Conservation (phyloP, 2,329 filamentous ascomycete genomes). For the Colletotrichum spinosum region DNA sequence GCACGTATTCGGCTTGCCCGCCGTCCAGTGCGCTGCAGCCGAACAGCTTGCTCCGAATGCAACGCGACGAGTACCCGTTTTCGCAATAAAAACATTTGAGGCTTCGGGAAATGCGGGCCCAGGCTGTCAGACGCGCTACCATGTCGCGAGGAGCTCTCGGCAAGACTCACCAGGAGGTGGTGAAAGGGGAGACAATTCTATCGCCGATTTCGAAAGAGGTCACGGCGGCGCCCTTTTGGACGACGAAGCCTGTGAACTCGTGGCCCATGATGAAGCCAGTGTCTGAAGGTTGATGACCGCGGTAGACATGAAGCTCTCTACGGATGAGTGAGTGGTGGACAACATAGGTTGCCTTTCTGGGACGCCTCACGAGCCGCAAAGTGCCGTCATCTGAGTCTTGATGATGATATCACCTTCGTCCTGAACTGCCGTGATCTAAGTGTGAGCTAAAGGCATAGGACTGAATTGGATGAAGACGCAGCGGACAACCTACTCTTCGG, state of each 20-base stretch:
- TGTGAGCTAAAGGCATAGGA: background rate
- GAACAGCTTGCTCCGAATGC: conserved; percentile 76
- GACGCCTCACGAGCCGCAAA: conserved; percentile 82
- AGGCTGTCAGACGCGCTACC: background rate
- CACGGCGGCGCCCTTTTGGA: conserved; percentile 75
- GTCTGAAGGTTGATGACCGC: conserved; percentile 79
- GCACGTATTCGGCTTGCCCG: conserved; percentile 84
- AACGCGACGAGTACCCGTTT: conserved; percentile 81
- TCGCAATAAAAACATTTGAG: conserved; percentile 87
- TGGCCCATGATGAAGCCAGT: conserved; percentile 80
- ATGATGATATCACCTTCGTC: conserved; percentile 82
- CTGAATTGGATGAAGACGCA: too few species aligned
- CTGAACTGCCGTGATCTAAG: conserved; percentile 61
- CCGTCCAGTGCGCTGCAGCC: conserved; percentile 78
- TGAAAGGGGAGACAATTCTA: conserved; percentile 86
- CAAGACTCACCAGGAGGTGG: conserved; percentile 74
- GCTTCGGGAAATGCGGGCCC: conserved; percentile 48
- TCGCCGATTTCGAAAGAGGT: conserved; percentile 79
- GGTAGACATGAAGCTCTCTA: conserved; percentile 88
- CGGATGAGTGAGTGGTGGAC: conserved; percentile 24
- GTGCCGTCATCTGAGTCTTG: conserved; percentile 83
- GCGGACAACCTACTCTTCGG: conserved; percentile 65
- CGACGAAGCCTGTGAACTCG: conserved; percentile 85
- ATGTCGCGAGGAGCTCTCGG: background rate
- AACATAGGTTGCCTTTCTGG: conserved; percentile 37